Percentiles rank a stretch among this genome's conserved stretches.
Evolutionary conservation across 805 yeast species (phyloP).

Genomic region (Kazachstania martiniae): DNA sequence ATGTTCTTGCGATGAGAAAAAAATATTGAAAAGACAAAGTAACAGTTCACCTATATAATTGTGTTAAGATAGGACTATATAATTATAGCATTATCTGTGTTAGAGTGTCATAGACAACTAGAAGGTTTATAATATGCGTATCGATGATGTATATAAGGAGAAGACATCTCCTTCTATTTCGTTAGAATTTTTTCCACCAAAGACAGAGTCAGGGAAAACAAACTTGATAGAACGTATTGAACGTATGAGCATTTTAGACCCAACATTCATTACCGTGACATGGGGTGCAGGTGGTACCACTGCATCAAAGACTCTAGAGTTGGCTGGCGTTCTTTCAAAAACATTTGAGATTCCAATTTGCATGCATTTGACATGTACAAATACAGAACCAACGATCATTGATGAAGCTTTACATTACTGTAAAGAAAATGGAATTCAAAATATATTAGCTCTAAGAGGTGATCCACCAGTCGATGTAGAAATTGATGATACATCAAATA

Average conservation of each 20-base stretch:
- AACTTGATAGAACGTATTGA: slow-evolving; percentile 78
- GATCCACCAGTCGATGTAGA: slow-evolving; percentile 74
- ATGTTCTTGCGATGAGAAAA: no score
- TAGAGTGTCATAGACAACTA: no score
- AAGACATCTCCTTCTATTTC: slow-evolving; percentile 55
- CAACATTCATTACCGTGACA: slow-evolving; percentile 83
- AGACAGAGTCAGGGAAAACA: slow-evolving; percentile 78
- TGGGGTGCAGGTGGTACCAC: slow-evolving; percentile 99
- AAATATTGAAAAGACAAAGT: no score
- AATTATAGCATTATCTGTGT: no score
- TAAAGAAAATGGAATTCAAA: slow-evolving; percentile 66
- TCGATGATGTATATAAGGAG: slow-evolving; percentile 45
- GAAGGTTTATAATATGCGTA: no score
- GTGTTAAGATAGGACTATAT: no score
- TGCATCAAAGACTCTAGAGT: slow-evolving; percentile 70
- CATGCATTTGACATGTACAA: slow-evolving; percentile 92
- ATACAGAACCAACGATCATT: slow-evolving; percentile 64
- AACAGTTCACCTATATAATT: no score
- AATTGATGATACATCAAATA: slow-evolving; percentile 22
- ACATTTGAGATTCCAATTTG: slow-evolving; percentile 82
- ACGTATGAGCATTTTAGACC: slow-evolving; percentile 82
- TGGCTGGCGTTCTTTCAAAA: slow-evolving; percentile 66
- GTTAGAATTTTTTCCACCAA: slow-evolving; percentile 95
- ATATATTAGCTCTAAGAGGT: slow-evolving; percentile 88
- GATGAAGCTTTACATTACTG: slow-evolving; percentile 72